Conservation (phyloP, 257 asterid species). For the Asclepias syriaca region DNA sequence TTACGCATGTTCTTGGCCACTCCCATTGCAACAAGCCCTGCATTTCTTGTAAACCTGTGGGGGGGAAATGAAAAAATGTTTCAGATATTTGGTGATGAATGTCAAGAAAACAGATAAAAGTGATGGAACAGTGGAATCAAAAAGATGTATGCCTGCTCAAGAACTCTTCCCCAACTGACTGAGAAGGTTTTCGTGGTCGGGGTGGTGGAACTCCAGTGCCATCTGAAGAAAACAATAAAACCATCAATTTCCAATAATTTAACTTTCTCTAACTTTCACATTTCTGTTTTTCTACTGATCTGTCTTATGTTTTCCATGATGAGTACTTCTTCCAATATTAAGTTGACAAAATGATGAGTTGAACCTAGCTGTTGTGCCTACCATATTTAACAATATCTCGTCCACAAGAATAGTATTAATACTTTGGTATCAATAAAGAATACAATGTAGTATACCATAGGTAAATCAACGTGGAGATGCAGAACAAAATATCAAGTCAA, state of each 20-base stretch:
- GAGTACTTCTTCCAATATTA: not conserved
- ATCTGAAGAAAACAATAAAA: constrained; percentile 41
- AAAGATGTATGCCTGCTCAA: constrained; percentile 56
- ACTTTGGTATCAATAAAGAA: not conserved
- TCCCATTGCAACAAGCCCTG: constrained; percentile 72
- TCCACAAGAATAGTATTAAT: not conserved
- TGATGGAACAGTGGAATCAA: constrained; percentile 3
- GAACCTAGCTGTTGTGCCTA: not conserved
- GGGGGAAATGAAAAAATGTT: not conserved
- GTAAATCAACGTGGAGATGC: not conserved
- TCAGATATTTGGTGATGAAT: not conserved
- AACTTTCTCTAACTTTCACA: not conserved
- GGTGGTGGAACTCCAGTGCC: constrained; percentile 52
- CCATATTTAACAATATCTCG: not conserved
- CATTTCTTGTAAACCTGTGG: constrained; percentile 62
- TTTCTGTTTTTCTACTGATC: not conserved
- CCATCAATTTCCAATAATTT: not conserved
- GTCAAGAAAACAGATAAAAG: not conserved
- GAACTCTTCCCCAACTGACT: constrained; percentile 57
- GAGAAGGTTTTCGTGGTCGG: constrained; percentile 55
- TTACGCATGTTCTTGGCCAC: constrained; percentile 63
- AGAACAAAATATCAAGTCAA: not conserved
- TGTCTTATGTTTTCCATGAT: not conserved
- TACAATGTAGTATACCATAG: not conserved
- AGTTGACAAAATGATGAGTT: not conserved